Conservation (phyloP, 73 alveolate genomes). For the Effrenium voratum region DNA sequence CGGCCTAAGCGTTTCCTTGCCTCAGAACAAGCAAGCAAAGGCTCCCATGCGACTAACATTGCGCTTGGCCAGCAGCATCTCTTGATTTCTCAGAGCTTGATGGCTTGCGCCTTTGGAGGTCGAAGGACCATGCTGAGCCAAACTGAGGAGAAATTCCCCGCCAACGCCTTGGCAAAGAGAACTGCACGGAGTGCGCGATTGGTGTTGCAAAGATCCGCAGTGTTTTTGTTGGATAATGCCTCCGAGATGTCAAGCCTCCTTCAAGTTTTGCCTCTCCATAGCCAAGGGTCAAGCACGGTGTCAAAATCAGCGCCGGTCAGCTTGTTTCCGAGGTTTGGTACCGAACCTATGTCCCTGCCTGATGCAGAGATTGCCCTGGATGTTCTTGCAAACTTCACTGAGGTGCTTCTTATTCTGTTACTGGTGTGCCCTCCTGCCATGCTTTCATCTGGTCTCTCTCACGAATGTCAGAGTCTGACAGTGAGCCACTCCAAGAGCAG, state of each 20-base stretch:
- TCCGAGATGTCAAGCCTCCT: too few relatives aligned
- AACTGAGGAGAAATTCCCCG: slow-evolving; percentile 68
- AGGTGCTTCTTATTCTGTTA: slow-evolving; percentile 54
- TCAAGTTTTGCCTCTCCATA: too few relatives aligned
- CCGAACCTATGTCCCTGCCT: slow-evolving; percentile 79
- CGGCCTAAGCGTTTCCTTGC: too few relatives aligned
- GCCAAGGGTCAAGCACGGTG: too few relatives aligned
- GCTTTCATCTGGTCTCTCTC: not conserved
- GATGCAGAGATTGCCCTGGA: not conserved
- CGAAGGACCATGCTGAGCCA: slow-evolving; percentile 26
- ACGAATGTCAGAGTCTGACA: not conserved
- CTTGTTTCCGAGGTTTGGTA: slow-evolving; percentile 58
- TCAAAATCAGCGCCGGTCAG: not conserved
- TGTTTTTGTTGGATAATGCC: not conserved
- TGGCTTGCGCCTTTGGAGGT: not conserved
- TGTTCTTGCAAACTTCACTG: not conserved
- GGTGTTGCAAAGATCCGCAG: not conserved
- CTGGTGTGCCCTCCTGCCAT: slow-evolving; percentile 35
- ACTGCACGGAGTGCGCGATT: not conserved
- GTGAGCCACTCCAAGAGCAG: not conserved
- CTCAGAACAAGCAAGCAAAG: too few relatives aligned
- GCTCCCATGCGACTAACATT: too few relatives aligned
- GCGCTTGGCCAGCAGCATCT: too few relatives aligned
- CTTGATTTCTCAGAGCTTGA: too few relatives aligned
- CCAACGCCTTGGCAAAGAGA: not conserved